Evolutionary conservation across 1,139 yeast genomes (phyloP), one percentile per base, ranked within the genome.

Genomic region (Arxiozyma heterogenica): DNA sequence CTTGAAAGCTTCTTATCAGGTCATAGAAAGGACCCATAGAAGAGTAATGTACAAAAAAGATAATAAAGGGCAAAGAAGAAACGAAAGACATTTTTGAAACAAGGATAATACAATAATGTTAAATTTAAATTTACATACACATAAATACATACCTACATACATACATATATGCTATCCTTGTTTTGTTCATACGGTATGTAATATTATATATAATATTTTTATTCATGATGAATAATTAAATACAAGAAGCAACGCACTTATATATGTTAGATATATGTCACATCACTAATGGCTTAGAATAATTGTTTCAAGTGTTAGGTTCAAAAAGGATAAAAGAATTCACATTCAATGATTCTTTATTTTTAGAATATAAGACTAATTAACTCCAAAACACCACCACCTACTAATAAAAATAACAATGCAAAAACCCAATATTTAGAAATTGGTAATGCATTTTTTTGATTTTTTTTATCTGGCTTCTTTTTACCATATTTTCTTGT

Each of bases 321-420:
- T 15, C 21, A 18, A 27, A 46, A 18, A 22, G n/a, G 22, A 34
- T 1, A 21, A 39, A n/a, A 23, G 20, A 5, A 5, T 46, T 22
- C 2, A 17, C 11, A 34, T 39, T 17, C 7, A 38, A 22, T 38
- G 38, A 38, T 12, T 7, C 12, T n/a, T 21, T 25, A 38, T 39
- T 38, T 38, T 22, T 67, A 80, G 59, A 81, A 73, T 64, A 83
- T 71, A 56, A 78, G 63, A 59, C 80, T 76, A 39, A 87, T 59
- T 53, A 89, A 62, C 69, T 89, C 95, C 51, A 90, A 75, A 15
- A 87, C 59, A 57, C 93, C 95, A 61, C 96, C 95, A 56, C 96
- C 96, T 58, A 86, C 76, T 6, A 90, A 77, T 61, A 89, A 75
- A 69, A 89, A 89, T 30, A 80, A 78, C 56, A 89, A 75, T 1